Evolutionary conservation across 768 basidiomycete genomes (phyloP), one percentile per base, ranked within the genome.

Genomic region (Leucocoprinus birnbaumii): DNA sequence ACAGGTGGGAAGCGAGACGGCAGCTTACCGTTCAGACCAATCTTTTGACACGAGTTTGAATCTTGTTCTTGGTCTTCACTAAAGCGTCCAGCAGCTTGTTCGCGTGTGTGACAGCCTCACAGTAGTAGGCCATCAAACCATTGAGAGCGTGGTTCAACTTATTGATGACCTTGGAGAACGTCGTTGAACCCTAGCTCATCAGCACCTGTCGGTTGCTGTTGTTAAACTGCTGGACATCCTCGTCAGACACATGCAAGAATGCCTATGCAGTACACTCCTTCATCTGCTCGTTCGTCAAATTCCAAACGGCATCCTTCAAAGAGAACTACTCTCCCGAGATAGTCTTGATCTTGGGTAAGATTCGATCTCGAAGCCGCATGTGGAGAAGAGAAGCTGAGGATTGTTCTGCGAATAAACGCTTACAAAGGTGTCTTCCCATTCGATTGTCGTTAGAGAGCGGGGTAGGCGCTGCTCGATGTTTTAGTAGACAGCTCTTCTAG

Each of bases 281-380:
- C 24, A 91, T 94, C 63, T 92, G 91, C 70, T 98, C 95, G 61
- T 99, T 96, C 35, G 92, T 96, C 57, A 98, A 74, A 68, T 96
- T 98, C 94, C 95, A 95, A 14, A 95, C 93, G 0, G 93, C 88
- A 65, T 96, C 94, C 71, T 93, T 95, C 65, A 98, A 72, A 49
- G 96, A 98, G 77, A 94, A 99, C 67, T 96, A 93, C 68, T 98
- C 95, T 61, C 94, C 94, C 53, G 92, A 87, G 80, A 93, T 89
- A 3, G 94, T 96, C 63, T 97, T 80, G 53, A 94, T 90, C 79
- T 98, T 96, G 34, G 97, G 97, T 41, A 99, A 74, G 65, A 99
- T 98, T 52, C 97, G 94, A 99, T 80, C 72, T 99, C 97, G 64
- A 99, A 99, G n/a, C 95, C 94, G 65, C 86, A 92, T 96, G 98